A percentile compares a stretch with the other conserved stretches of the same genome.
Conservation (phyloP, 345 rosid species). For the Passiflora organensis region DNA sequence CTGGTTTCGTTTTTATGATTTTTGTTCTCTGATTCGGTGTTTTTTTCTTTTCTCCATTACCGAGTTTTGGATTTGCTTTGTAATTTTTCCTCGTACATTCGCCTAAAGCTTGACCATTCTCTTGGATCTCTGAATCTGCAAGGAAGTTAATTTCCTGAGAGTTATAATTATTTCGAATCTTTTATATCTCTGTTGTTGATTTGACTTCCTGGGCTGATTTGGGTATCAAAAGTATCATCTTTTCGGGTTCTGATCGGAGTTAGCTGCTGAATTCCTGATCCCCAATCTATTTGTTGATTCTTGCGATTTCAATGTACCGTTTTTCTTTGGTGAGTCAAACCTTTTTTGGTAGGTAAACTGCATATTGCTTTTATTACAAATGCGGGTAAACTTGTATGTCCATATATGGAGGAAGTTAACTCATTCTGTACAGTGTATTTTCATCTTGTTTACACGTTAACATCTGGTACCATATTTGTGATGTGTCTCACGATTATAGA, state of each 20-base stretch:
- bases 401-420: not conserved
- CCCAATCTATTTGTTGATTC: conserved; percentile 5
- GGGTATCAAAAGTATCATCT: not conserved
- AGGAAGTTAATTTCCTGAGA: no score
- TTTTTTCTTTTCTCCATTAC: conserved; percentile 1
- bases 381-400: no score
- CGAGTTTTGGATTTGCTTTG: not conserved
- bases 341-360: conserved; percentile 17
- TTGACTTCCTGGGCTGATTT: conserved; percentile 9
- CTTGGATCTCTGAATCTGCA: no score
- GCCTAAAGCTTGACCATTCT: no score
- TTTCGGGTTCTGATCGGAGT: not conserved
- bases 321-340: no score
- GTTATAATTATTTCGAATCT: no score
- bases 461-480: conserved; percentile 5
- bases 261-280: conserved; percentile 17
- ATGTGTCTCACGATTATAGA: conserved; percentile 1
- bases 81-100: no score
- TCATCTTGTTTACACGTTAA: conserved; percentile 7
- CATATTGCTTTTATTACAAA: conserved; percentile 8
- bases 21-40: not conserved
- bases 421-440: conserved; percentile 9
- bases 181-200: conserved; percentile 13
- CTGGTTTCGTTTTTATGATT: not conserved
- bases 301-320: no score